phyloP scores from a whole-genome alignment of 2,329 filamentous ascomycete genomes.

The Ophiobolus disseminans region DNA sequence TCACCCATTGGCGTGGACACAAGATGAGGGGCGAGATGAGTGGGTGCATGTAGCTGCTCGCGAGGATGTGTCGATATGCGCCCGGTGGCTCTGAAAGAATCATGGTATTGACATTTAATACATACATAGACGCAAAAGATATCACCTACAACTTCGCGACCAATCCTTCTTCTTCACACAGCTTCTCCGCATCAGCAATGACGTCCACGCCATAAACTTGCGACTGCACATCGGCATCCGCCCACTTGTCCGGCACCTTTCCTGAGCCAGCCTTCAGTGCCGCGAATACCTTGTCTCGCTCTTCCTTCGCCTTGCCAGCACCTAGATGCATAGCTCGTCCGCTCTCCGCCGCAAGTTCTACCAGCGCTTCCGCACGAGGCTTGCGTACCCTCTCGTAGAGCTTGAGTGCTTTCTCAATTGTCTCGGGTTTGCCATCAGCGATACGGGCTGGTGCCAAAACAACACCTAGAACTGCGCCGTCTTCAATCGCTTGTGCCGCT shows the following conservation, averaged over 20 bases:
- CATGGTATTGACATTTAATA: too few species aligned
- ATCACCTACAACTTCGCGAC: slow-evolving; percentile 29
- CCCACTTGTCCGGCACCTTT: slow-evolving; percentile 60
- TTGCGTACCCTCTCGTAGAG: slow-evolving; percentile 65
- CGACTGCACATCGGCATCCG: slow-evolving; percentile 59
- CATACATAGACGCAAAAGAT: neutral
- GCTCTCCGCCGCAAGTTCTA: slow-evolving; percentile 63
- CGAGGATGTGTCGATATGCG: neutral
- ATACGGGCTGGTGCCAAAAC: slow-evolving; percentile 59
- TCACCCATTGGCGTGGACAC: slow-evolving; percentile 36
- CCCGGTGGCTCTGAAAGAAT: too few species aligned
- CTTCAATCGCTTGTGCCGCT: slow-evolving; percentile 70
- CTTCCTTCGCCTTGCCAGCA: slow-evolving; percentile 65
- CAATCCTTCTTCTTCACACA: slow-evolving; percentile 48
- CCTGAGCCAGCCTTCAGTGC: slow-evolving; percentile 53
- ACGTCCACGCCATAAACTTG: slow-evolving; percentile 58
- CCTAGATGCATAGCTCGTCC: slow-evolving; percentile 64
- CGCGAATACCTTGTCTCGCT: slow-evolving; percentile 63
- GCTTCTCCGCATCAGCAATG: slow-evolving; percentile 53
- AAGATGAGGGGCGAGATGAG: slow-evolving; percentile 27
- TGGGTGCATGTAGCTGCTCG: slow-evolving; percentile 16
- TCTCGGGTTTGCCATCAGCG: slow-evolving; percentile 49
- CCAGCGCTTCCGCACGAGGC: slow-evolving; percentile 62
- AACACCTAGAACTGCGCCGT: slow-evolving; percentile 64
- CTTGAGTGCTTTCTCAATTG: slow-evolving; percentile 60